A percentile compares a stretch with the other conserved stretches of the same genome.
Conservation (phyloP, 495 filamentous ascomycete genomes). For the Penicillium coprophilum region DNA sequence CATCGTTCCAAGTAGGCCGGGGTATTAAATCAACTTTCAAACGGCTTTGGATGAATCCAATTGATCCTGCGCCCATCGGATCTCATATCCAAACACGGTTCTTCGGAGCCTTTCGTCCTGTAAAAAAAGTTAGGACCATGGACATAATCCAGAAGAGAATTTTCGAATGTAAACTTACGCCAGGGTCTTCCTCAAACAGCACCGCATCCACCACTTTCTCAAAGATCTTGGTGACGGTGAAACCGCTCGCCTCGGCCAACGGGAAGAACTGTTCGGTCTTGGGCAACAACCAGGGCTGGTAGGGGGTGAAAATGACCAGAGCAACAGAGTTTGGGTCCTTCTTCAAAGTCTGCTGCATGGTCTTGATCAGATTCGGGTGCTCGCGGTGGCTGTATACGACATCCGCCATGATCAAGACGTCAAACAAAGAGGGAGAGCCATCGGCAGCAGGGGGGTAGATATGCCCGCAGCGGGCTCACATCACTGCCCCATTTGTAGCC, state of each 20-base stretch:
- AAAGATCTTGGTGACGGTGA: conserved; percentile 71
- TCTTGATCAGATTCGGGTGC: conserved; percentile 71
- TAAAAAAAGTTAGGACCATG: conserved; percentile 12
- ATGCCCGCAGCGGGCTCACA: conserved; percentile 48
- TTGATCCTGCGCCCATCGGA: conserved; percentile 46
- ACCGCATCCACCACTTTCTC: conserved; percentile 79
- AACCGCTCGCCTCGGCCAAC: conserved; percentile 62
- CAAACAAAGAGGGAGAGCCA: conserved; percentile 52
- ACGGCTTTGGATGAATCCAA: conserved; percentile 15
- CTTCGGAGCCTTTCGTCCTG: conserved; percentile 68
- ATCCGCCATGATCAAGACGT: conserved; percentile 81
- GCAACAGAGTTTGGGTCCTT: conserved; percentile 57
- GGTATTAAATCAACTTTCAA: conserved; percentile 28
- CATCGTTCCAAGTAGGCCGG: conserved; percentile 14
- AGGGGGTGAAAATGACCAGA: conserved; percentile 89
- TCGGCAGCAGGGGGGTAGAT: conserved; percentile 39
- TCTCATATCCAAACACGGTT: conserved; percentile 78
- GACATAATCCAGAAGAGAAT: not conserved
- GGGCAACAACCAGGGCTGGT: conserved; percentile 83
- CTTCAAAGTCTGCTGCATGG: conserved; percentile 62
- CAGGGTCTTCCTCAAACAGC: conserved; percentile 85
- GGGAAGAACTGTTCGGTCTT: conserved; percentile 87
- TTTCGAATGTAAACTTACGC: conserved; percentile 46
- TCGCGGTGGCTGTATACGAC: conserved; percentile 86
- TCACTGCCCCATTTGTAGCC: conserved; percentile 81